Conservation (phyloP, 2,329 filamentous ascomycete species). For the Alternaria brassicicola region DNA sequence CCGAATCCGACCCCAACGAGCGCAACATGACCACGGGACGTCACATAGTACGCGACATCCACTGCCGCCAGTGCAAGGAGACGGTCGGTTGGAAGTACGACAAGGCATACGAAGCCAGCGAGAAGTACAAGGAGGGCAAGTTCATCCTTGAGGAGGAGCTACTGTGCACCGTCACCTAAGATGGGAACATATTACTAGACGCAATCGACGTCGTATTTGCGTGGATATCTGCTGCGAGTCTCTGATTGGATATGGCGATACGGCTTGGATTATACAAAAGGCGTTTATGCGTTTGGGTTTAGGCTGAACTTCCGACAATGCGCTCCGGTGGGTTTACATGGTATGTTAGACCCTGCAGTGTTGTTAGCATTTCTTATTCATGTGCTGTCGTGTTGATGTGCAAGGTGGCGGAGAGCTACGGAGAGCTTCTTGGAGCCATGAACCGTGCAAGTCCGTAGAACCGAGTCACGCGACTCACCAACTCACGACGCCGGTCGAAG, state of each 20-base stretch:
- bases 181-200: not conserved
- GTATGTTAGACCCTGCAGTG: conserved; percentile 4
- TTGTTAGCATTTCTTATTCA: not conserved
- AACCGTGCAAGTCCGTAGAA: not conserved
- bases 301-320: conserved; percentile 7
- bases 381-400: not conserved
- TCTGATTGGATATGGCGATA: conserved; percentile 9
- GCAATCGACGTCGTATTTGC: conserved; percentile 4
- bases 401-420: conserved; percentile 6
- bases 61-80: conserved; percentile 87
- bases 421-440: not conserved
- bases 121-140: conserved; percentile 99
- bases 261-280: conserved; percentile 2
- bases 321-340: conserved; percentile 3
- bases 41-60: conserved; percentile 92
- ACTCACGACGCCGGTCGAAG: not conserved
- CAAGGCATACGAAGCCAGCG: conserved; percentile 86
- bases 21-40: conserved; percentile 97
- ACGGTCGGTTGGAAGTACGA: conserved; percentile 99
- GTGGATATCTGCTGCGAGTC: conserved; percentile 38
- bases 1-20: conserved; percentile 81
- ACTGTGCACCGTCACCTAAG: conserved; percentile 72
- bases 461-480: not conserved
- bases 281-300: conserved; percentile 11
- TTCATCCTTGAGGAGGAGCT: conserved; percentile 94